These are phyloP conservation scores for Liriodendron chinense DNA, from an alignment of 164 flowering plant species.

Conservation along the genomic window DNA sequence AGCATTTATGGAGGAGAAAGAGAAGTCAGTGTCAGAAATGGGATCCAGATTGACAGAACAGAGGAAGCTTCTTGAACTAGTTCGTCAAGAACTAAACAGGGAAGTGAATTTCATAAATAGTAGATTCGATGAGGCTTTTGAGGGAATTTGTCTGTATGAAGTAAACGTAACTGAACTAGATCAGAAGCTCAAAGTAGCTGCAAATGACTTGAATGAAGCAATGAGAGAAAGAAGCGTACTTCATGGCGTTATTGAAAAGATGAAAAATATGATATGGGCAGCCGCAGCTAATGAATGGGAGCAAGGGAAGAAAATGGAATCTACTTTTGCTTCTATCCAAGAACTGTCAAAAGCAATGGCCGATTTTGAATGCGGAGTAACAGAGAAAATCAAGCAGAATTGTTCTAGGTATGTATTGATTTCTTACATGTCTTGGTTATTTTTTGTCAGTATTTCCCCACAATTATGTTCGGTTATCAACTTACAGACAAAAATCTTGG, in stretches of 20 bases:
- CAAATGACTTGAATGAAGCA: conserved; percentile 26
- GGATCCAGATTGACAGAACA: conserved; percentile 30
- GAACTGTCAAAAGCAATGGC: conserved; percentile 26
- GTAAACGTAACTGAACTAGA: conserved; percentile 29
- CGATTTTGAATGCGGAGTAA: conserved; percentile 44
- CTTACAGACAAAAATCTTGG: background rate
- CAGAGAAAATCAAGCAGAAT: conserved; percentile 29
- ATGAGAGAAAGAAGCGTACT: conserved; percentile 32
- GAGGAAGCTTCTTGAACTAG: conserved; percentile 32
- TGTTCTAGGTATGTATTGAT: conserved; percentile 35
- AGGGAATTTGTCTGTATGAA: conserved; percentile 28
- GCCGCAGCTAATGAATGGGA: conserved; percentile 37
- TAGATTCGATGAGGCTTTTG: conserved; percentile 30
- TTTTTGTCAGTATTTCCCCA: background rate
- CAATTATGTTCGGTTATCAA: background rate
- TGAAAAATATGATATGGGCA: conserved; percentile 22
- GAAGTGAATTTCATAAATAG: conserved; percentile 28
- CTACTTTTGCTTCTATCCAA: conserved; percentile 17
- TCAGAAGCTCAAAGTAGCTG: conserved; percentile 31
- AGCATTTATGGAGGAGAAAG: conserved; percentile 45
- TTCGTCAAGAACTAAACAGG: conserved; percentile 33
- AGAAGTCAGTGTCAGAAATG: conserved; percentile 35
- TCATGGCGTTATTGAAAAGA: conserved; percentile 28
- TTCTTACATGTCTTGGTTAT: background rate
- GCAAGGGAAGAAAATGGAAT: conserved; percentile 47